phyloP scores from a whole-genome alignment of 352 stramenopile species.

The Phytophthora cactorum region DNA sequence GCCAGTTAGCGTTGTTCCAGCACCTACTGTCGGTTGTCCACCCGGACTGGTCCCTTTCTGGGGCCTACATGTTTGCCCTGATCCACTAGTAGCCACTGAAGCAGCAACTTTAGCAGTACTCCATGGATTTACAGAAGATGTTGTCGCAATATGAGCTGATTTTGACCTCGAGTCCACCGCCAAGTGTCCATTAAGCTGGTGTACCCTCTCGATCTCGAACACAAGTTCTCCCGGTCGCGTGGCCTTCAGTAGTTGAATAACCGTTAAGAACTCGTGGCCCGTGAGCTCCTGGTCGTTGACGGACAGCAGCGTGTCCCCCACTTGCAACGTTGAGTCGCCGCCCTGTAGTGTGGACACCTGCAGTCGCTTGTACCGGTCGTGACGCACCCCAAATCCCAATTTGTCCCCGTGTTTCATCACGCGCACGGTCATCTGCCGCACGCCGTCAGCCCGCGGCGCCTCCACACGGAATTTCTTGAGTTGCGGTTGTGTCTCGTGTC shows the following conservation, averaged over 20 bases:
- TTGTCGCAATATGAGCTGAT: neutral
- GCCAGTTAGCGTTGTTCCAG: neutral
- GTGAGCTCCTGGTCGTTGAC: slow-evolving; percentile 68
- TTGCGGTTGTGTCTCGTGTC: slow-evolving; percentile 13
- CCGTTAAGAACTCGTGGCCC: slow-evolving; percentile 55
- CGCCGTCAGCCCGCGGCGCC: slow-evolving; percentile 2
- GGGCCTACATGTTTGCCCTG: neutral
- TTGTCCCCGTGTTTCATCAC: slow-evolving; percentile 60
- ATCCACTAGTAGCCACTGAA: neutral
- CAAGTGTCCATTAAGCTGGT: neutral
- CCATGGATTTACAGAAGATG: slow-evolving; percentile 5
- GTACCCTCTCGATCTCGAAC: slow-evolving; percentile 61
- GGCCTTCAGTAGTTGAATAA: slow-evolving; percentile 67
- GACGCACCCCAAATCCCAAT: slow-evolving; percentile 74
- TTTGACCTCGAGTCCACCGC: neutral
- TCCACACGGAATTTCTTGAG: slow-evolving; percentile 26
- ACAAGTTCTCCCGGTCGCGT: slow-evolving; percentile 52
- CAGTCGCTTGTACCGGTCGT: slow-evolving; percentile 57
- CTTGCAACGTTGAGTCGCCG: slow-evolving; percentile 41
- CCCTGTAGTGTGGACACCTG: slow-evolving; percentile 68
- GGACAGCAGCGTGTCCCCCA: slow-evolving; percentile 73
- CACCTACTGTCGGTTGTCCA: neutral
- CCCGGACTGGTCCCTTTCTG: slow-evolving; percentile 9
- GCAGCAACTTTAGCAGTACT: slow-evolving; percentile 1
- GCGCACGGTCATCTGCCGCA: slow-evolving; percentile 44